These are phyloP conservation scores for Camellia sinensis DNA, from an alignment of 148 eudicot genomes.

Conservation along the genomic window DNA sequence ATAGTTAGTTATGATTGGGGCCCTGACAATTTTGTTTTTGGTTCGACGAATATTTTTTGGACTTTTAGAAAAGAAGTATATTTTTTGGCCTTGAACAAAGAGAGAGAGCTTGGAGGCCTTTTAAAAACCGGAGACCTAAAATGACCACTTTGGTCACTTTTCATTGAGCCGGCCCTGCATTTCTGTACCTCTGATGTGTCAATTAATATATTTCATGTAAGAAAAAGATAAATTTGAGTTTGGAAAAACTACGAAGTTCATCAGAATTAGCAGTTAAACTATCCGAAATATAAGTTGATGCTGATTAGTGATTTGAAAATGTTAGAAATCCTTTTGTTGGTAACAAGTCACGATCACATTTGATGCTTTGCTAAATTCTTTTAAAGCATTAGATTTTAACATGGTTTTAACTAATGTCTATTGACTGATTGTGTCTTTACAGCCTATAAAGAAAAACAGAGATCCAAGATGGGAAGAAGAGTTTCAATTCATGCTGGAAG, in stretches of 20 bases:
- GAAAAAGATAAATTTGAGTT: background rate
- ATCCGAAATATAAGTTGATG: background rate
- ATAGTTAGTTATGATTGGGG: too few species aligned
- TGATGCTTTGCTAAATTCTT: background rate
- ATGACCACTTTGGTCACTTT: too few species aligned
- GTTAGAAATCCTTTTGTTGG: background rate
- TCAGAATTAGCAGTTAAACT: background rate
- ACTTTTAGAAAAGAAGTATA: too few species aligned
- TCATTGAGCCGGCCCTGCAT: too few species aligned
- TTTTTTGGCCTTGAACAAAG: too few species aligned
- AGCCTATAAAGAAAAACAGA: slow-evolving; percentile 60
- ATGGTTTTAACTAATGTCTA: background rate
- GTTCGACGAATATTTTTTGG: too few species aligned
- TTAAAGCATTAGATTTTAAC: background rate
- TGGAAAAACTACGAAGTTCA: background rate
- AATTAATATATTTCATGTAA: background rate
- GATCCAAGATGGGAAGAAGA: slow-evolving; percentile 75
- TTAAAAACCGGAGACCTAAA: too few species aligned
- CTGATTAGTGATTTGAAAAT: background rate
- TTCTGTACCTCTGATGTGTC: background rate
- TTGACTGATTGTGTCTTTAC: slow-evolving; percentile 11
- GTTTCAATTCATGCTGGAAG: slow-evolving; percentile 54
- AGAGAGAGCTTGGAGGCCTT: too few species aligned
- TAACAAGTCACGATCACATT: background rate
- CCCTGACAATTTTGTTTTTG: too few species aligned